Base-by-base conservation (phyloP, 2,329 filamentous ascomycete species). In the Pseudopithomyces maydicus region DNA sequence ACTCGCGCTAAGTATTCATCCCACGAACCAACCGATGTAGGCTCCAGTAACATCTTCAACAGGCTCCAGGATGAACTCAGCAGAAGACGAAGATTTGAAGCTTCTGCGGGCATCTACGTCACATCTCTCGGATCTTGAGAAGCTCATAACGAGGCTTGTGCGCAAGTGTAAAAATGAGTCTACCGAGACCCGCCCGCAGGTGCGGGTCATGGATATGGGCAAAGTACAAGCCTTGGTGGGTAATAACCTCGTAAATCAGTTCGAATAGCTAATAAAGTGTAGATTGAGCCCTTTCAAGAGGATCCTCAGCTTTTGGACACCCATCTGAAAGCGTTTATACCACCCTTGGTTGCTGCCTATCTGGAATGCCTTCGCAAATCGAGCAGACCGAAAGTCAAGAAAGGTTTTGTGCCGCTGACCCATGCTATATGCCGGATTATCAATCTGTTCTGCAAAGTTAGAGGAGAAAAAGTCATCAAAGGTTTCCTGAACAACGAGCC, bases 361-460 rank as follows among this genome's bases (percentile, higher is more conserved):
- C 79, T 97, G 19, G 84, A 86, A 52, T 87, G 86, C 67, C 78
- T 92, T 8, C 79, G 80, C 53, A 22, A 59, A 67, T 19, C 75
- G 69, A 35, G 58, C 11, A 56, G 29, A 44, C 58, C 62, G 15
- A 59, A 59, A 6, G 44, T 54, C 14, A 69, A 62, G 47, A 67
- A 71, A 43, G 65, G 61, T 36, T 66, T 59, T 42, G 52, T 67
- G 52, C 76, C 69, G 33, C 65, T 68, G 39, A 70, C 66, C 14
- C 67, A 73, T 58, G 92, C 91, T 4, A 87, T 96, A 54, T 91
- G 89, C 73, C 86, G 84, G 59, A 81, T 98, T 2, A 76, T 99
- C 35, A 98, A 98, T 73, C 89, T 89, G 0, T 89, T 99, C 58
- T 97, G 92, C 82, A 99, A 99, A 77, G 89, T 98, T 49, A 86